These are phyloP conservation scores for Diversispora eburnea DNA, from an alignment of 192 early-diverging fungal genomes.

Conservation along the genomic window DNA sequence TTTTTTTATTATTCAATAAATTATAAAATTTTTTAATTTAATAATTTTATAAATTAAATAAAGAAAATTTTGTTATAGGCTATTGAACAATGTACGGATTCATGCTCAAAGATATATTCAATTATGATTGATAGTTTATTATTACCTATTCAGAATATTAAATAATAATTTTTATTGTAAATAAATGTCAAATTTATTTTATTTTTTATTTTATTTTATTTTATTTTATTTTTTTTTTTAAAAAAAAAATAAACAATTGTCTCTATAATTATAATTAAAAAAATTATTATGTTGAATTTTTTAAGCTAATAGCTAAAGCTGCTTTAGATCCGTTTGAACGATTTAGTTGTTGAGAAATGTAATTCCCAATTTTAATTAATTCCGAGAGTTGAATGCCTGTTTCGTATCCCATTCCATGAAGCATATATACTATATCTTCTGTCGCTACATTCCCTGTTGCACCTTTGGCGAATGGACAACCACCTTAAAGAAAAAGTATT, in stretches of 20 bases:
- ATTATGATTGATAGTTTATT: constrained; percentile 62
- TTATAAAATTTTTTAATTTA: background rate
- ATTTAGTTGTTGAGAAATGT: constrained; percentile 79
- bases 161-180: background rate
- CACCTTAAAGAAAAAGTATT: constrained; percentile 46
- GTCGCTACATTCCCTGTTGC: constrained; percentile 96
- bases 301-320: constrained; percentile 42
- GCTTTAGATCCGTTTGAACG: constrained; percentile 61
- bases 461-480: constrained; percentile 95
- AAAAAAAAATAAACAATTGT: too few relatives aligned
- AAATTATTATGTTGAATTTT: background rate
- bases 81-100: constrained; percentile 72
- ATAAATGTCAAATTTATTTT: background rate
- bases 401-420: constrained; percentile 76
- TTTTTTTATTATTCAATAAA: background rate
- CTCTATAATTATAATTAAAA: too few relatives aligned
- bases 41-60: background rate
- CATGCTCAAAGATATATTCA: constrained; percentile 68
- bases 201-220: background rate
- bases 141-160: constrained; percentile 40
- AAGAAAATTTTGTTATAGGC: constrained; percentile 40
- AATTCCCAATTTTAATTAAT: constrained; percentile 76
- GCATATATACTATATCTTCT: constrained; percentile 93
- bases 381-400: constrained; percentile 77
- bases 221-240: background rate